These are phyloP conservation scores for Lentinula aciculospora DNA, from an alignment of 768 basidiomycete species.

Conservation along the genomic window DNA sequence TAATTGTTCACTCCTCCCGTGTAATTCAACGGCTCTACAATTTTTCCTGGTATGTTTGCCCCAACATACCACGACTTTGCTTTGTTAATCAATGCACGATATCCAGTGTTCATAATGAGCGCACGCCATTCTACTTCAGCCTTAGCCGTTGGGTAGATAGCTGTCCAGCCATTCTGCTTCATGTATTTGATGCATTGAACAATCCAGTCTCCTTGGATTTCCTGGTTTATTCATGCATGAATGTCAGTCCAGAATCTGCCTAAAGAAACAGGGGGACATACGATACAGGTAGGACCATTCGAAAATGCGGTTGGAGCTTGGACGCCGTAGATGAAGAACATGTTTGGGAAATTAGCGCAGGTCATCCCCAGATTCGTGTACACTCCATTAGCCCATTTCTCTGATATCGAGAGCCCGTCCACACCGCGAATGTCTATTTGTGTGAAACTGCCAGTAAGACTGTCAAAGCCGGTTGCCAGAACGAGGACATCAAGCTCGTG, in stretches of 20 bases:
- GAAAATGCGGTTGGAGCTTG: constrained; percentile 12
- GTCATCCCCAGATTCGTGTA: constrained; percentile 14
- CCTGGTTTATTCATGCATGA: constrained; percentile 9
- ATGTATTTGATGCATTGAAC: constrained; percentile 15
- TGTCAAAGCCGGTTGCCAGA: constrained; percentile 16
- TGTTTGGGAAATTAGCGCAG: constrained; percentile 12
- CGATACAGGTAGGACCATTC: constrained; percentile 2
- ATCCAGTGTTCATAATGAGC: not conserved
- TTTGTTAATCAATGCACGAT: not conserved
- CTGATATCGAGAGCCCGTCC: constrained; percentile 10
- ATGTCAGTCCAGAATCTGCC: not conserved
- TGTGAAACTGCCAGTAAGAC: constrained; percentile 9
- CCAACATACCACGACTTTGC: constrained; percentile 13
- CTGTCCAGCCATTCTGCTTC: constrained; percentile 7
- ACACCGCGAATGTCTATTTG: constrained; percentile 15
- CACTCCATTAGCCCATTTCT: constrained; percentile 14
- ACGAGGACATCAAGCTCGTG: constrained; percentile 13
- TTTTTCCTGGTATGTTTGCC: constrained; percentile 12
- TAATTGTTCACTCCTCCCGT: constrained; percentile 11
- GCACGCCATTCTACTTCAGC: constrained; percentile 3
- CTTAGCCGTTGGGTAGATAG: not conserved
- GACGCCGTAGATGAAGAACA: constrained; percentile 13
- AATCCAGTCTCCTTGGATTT: constrained; percentile 22
- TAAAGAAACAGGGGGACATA: not conserved
- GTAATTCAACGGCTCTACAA: constrained; percentile 11